phyloP scores from a whole-genome alignment of 1,139 yeast genomes.

The Saccharomycopsis crataegensis region DNA sequence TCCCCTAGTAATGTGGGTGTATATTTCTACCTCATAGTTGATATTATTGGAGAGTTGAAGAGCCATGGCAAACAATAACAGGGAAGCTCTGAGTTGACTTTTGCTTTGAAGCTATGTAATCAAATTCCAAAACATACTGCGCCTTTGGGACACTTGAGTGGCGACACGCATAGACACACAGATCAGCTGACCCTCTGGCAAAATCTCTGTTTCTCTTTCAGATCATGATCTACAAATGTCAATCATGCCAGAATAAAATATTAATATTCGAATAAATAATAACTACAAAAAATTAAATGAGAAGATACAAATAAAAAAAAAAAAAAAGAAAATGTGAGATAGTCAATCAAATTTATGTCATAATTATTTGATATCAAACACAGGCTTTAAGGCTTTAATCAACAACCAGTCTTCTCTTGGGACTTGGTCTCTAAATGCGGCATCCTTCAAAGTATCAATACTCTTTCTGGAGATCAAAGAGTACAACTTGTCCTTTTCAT shows the following conservation, averaged over 20 bases:
- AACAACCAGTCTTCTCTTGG: conserved; percentile 93
- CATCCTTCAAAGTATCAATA: conserved; percentile 95
- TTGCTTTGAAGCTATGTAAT: no score
- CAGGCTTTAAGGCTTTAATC: conserved; percentile 79
- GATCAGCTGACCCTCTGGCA: no score
- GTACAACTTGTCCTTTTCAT: conserved; percentile 81
- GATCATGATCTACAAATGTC: no score
- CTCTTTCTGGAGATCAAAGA: conserved; percentile 83
- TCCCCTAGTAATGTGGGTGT: no score
- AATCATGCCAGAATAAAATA: not conserved
- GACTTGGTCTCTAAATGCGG: conserved; percentile 92
- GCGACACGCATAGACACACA: no score
- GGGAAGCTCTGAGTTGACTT: no score
- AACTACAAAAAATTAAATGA: not conserved
- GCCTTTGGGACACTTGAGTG: no score
- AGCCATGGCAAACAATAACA: no score
- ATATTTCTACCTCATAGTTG: no score
- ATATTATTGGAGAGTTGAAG: no score
- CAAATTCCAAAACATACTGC: no score
- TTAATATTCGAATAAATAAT: not conserved
- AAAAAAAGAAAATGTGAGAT: not conserved
- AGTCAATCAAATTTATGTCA: not conserved
- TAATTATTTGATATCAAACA: conserved; percentile 64
- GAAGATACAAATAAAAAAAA: not conserved
- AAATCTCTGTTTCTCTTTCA: no score